phyloP scores from a whole-genome alignment of 495 filamentous ascomycete genomes.

The Pseudotulostoma volvatum region DNA sequence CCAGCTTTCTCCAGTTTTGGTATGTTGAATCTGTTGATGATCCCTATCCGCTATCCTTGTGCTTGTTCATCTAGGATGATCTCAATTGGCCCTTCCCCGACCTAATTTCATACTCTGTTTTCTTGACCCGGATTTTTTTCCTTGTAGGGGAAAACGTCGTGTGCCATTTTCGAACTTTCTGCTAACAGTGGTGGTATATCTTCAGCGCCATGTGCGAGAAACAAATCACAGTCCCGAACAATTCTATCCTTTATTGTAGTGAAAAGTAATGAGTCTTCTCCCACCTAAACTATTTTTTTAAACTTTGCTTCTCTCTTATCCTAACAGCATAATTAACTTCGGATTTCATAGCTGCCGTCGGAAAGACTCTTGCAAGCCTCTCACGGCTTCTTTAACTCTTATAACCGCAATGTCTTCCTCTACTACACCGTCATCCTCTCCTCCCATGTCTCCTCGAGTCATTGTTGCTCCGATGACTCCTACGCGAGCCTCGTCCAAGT shows the following conservation, averaged over 20 bases:
- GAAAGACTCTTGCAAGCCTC: constrained; percentile 34
- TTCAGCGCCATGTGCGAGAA: constrained; percentile 46
- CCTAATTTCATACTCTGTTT: too few relatives aligned
- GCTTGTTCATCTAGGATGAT: constrained; percentile 1
- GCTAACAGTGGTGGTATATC: too few relatives aligned
- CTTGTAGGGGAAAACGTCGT: too few relatives aligned
- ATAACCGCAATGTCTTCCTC: constrained; percentile 13
- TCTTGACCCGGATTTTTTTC: too few relatives aligned
- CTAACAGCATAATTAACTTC: constrained; percentile 4
- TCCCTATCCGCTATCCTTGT: constrained; percentile 2
- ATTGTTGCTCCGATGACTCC: constrained; percentile 31
- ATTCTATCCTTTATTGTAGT: constrained; percentile 41
- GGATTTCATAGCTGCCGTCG: constrained; percentile 29
- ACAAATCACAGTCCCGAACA: constrained; percentile 49
- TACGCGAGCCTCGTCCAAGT: constrained; percentile 16
- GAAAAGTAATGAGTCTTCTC: constrained; percentile 32
- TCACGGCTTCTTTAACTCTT: constrained; percentile 25
- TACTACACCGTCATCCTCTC: constrained; percentile 18
- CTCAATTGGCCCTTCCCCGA: too few relatives aligned
- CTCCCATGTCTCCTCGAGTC: constrained; percentile 22
- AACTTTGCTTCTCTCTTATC: constrained; percentile 5
- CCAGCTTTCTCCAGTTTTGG: constrained; percentile 53
- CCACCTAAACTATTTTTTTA: constrained; percentile 3
- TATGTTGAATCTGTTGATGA: too few relatives aligned
- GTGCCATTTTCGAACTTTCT: too few relatives aligned